A percentile compares a stretch with the other conserved stretches of the same genome.
These are phyloP conservation scores for Talaromyces rugulosus DNA, from an alignment of 2,329 filamentous ascomycete species.

Conservation along the genomic window DNA sequence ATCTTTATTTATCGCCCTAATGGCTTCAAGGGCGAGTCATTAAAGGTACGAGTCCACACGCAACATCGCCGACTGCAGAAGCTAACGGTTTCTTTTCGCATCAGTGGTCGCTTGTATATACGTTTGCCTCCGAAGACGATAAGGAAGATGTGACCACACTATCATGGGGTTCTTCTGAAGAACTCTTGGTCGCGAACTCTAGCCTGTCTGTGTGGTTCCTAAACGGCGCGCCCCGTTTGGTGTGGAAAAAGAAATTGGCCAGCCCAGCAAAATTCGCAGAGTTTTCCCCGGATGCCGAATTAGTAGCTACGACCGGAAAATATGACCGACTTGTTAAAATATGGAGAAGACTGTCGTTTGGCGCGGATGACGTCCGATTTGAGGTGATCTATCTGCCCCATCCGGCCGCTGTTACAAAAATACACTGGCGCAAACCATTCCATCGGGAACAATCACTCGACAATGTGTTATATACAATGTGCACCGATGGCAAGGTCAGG, in stretches of 20 bases:
- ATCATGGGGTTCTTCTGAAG: slow-evolving; percentile 83
- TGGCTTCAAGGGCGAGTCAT: slow-evolving; percentile 62
- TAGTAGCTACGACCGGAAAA: slow-evolving; percentile 75
- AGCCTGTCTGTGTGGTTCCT: slow-evolving; percentile 66
- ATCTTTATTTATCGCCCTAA: slow-evolving; percentile 78
- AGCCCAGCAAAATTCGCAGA: slow-evolving; percentile 68
- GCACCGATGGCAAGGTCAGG: slow-evolving; percentile 72
- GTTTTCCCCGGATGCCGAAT: slow-evolving; percentile 80
- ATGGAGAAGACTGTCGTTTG: slow-evolving; percentile 84
- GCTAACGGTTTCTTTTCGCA: not conserved
- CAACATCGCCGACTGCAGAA: not conserved
- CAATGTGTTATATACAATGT: slow-evolving; percentile 87
- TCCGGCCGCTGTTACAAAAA: slow-evolving; percentile 69
- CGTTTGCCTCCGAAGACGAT: slow-evolving; percentile 42
- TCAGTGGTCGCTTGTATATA: slow-evolving; percentile 58
- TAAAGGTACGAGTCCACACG: slow-evolving; percentile 58
- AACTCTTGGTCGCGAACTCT: slow-evolving; percentile 73
- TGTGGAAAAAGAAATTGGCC: slow-evolving; percentile 73
- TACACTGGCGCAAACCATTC: slow-evolving; percentile 80
- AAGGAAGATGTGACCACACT: slow-evolving; percentile 52
- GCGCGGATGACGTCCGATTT: slow-evolving; percentile 76
- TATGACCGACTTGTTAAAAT: slow-evolving; percentile 85
- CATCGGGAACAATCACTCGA: slow-evolving; percentile 74
- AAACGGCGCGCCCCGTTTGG: slow-evolving; percentile 41
- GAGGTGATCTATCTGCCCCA: slow-evolving; percentile 90